Percentiles rank a stretch among this genome's conserved stretches.
These are phyloP conservation scores for Coemansia sp. DNA, from an alignment of 192 early-diverging fungal genomes.

Conservation along the genomic window DNA sequence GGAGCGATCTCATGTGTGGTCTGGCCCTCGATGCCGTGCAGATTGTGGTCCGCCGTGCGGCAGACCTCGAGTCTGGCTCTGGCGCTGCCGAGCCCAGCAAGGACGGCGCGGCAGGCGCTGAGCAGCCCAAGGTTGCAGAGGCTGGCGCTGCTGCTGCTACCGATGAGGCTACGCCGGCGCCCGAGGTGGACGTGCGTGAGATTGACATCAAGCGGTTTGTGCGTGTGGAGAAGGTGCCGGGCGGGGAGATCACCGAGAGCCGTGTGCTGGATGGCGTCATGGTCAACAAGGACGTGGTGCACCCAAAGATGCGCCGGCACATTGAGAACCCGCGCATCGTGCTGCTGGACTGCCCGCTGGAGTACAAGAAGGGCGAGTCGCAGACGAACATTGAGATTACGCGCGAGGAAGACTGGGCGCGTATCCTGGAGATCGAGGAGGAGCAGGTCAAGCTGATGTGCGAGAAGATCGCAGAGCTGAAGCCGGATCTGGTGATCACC, in stretches of 20 bases:
- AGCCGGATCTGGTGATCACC: constrained; percentile 97
- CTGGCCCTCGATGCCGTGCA: constrained; percentile 95
- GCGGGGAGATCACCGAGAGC: constrained; percentile 95
- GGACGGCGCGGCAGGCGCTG: background rate
- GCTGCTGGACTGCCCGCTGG: constrained; percentile 95
- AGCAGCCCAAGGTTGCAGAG: background rate
- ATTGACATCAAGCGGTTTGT: constrained; percentile 99
- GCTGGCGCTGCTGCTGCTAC: background rate
- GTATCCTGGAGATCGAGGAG: constrained; percentile 97
- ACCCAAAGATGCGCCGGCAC: constrained; percentile 91
- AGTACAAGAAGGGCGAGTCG: constrained; percentile 99
- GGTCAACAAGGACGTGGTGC: constrained; percentile 99
- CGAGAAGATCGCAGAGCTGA: constrained; percentile 90
- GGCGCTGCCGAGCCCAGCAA: background rate
- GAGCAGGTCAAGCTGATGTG: constrained; percentile 97
- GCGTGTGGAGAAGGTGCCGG: constrained; percentile 96
- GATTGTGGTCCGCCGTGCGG: constrained; percentile 60
- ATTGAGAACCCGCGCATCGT: constrained; percentile 97
- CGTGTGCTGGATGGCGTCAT: constrained; percentile 95
- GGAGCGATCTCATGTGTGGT: constrained; percentile 97
- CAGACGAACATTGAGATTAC: constrained; percentile 98
- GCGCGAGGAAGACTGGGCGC: constrained; percentile 94
- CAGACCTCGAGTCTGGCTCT: constrained; percentile 16
- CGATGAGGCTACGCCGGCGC: constrained; percentile 10
- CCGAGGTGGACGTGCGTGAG: constrained; percentile 72